A percentile compares a stretch with the other conserved stretches of the same genome.
Conservation (phyloP, 2,329 filamentous ascomycete genomes). For the Pyrenophora tritici-repentis region DNA sequence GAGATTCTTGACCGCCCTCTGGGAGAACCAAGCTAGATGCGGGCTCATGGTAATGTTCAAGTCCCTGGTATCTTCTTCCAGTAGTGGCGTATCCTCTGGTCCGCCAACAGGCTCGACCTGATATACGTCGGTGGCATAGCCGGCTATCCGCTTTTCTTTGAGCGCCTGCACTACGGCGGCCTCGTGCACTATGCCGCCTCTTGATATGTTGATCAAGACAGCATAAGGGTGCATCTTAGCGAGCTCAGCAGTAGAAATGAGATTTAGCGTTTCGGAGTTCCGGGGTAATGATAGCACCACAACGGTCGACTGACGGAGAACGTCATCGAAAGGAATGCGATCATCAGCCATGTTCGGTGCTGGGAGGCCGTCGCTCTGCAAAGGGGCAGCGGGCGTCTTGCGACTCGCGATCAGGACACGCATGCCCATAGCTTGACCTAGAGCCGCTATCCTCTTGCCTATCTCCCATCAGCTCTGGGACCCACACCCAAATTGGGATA, state of each 20-base stretch:
- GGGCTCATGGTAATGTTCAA: conserved; percentile 59
- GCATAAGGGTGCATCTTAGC: conserved; percentile 52
- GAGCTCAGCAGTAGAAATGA: conserved; percentile 49
- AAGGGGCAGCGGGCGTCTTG: conserved; percentile 19
- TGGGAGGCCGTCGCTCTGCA: conserved; percentile 9
- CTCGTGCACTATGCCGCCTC: conserved; percentile 59
- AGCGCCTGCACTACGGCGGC: conserved; percentile 53
- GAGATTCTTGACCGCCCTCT: conserved; percentile 55
- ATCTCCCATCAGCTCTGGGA: conserved; percentile 16
- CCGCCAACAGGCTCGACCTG: conserved; percentile 53
- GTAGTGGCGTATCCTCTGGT: conserved; percentile 49
- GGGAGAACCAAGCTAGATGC: conserved; percentile 60
- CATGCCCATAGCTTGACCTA: conserved; percentile 56
- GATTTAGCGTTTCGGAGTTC: conserved; percentile 38
- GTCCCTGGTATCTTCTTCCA: conserved; percentile 51
- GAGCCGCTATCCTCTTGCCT: conserved; percentile 52
- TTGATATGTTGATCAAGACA: conserved; percentile 56
- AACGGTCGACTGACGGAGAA: conserved; percentile 45
- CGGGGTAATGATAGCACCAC: conserved; percentile 46
- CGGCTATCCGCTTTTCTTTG: conserved; percentile 52
- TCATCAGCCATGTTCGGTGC: conserved; percentile 20
- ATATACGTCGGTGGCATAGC: conserved; percentile 59
- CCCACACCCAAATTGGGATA: conserved; percentile 12
- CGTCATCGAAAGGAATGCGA: conserved; percentile 46
- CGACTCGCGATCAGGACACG: conserved; percentile 56